Evolutionary conservation across 129 eudicot species (phyloP), one percentile per base, ranked within the genome.

Genomic region (Chrysanthemum lavandulifolium): DNA sequence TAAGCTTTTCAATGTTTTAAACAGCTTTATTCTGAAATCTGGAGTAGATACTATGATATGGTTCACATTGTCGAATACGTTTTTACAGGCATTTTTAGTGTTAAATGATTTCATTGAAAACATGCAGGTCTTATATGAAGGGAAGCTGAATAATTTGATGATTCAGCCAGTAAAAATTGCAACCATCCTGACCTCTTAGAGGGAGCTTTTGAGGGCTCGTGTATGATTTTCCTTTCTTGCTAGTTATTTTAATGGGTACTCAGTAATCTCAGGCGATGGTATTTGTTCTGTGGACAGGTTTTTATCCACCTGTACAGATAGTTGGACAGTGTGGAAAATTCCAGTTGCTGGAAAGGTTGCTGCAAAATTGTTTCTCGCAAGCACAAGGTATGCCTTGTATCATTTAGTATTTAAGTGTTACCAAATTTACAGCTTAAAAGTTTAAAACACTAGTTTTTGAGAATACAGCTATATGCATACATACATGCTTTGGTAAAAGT

Each of bases 281-380:
- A 6, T 55, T 9, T 50, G 64, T 73, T 47, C 16, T 33, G 33
- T 79, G 45, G 52, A 61, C 88, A 95, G 99, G 78, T 69, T 49
- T 84, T 21, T 95, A 95, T 71, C 99, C 99, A 11, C 97, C 97
- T 57, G 83, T 95, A 67, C 74, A 91, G 79, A 84, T 95, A 36
- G 92, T 95, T 78, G 89, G 54, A 72, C 99, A 95, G 79, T 95
- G 99, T 85, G 99, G 97, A 19, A 95, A 95, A 51, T 95, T 95
- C 67, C 85, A 79, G 60, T 77, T 95, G 77, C 73, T 95, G 79
- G 99, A 95, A 67, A 83, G 79, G 70, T 72, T 95, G 72, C 78
- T 95, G 48, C 16, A 71, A 85, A 81, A 84, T 84, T 95, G 25
- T 95, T 76, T 85, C 87, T 67, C 93, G 83, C 61, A 86, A 91